phyloP scores from a whole-genome alignment of 2,329 filamentous ascomycete genomes.

The Trichoderma brevicompactum region DNA sequence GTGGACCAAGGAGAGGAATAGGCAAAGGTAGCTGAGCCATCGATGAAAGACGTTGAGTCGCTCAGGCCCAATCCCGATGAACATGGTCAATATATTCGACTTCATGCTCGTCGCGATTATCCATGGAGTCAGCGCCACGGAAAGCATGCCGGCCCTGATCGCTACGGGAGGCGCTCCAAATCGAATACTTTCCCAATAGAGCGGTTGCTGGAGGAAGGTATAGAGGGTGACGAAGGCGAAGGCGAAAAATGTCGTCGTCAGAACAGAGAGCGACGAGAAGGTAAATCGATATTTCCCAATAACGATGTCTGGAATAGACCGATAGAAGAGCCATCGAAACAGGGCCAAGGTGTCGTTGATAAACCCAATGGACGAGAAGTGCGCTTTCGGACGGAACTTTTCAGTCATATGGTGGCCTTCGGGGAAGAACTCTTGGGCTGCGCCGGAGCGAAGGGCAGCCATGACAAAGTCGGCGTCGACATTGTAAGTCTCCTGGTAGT shows the following conservation, averaged over 20 bases:
- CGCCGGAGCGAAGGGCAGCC: constrained; percentile 53
- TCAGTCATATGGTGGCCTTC: constrained; percentile 62
- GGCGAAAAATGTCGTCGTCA: constrained; percentile 69
- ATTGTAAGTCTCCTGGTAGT: constrained; percentile 60
- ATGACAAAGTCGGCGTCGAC: constrained; percentile 54
- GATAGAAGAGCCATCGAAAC: constrained; percentile 87
- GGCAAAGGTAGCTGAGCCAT: constrained; percentile 85
- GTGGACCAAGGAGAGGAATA: constrained; percentile 82
- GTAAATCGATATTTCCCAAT: constrained; percentile 71
- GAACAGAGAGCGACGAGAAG: constrained; percentile 78
- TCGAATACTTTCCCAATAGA: constrained; percentile 86
- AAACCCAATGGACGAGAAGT: constrained; percentile 73
- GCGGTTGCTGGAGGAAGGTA: constrained; percentile 82
- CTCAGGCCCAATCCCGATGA: constrained; percentile 92
- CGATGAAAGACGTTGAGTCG: constrained; percentile 90
- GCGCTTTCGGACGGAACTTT: constrained; percentile 67
- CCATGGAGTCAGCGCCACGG: constrained; percentile 90
- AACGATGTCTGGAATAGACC: constrained; percentile 75
- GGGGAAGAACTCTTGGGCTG: constrained; percentile 74
- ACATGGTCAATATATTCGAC: constrained; percentile 78
- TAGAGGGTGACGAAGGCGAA: constrained; percentile 77
- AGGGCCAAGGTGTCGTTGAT: constrained; percentile 82
- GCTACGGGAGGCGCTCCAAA: constrained; percentile 88
- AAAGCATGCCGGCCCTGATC: constrained; percentile 87
- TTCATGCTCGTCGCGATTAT: constrained; percentile 90